phyloP scores from a whole-genome alignment of 2,329 filamentous ascomycete genomes.

The Coccinonectria pachysandricola region DNA sequence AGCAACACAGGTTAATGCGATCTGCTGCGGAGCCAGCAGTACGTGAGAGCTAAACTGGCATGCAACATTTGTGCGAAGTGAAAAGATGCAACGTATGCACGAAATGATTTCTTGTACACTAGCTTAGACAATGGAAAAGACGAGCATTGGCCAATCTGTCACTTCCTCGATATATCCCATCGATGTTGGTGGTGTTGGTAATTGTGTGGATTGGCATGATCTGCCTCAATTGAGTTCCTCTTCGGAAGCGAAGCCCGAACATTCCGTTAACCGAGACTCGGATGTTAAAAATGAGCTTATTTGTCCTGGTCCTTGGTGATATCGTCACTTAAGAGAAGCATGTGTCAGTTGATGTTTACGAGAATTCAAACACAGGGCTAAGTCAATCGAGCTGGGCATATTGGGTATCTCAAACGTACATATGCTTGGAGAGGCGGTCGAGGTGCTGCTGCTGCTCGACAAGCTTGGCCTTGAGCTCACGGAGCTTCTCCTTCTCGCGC shows the following conservation, averaged over 20 bases:
- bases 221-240: slow-evolving; percentile 10
- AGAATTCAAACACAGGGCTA: too few relatives aligned
- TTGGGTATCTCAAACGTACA: too few relatives aligned
- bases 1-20: too few relatives aligned
- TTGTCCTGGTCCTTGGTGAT: slow-evolving; percentile 62
- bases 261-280: slow-evolving; percentile 8
- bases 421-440: slow-evolving; percentile 74
- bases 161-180: slow-evolving; percentile 5
- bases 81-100: slow-evolving; percentile 18
- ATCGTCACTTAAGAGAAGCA: slow-evolving; percentile 49
- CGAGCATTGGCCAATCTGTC: slow-evolving; percentile 12
- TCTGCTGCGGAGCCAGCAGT: slow-evolving; percentile 3
- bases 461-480: slow-evolving; percentile 63
- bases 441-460: slow-evolving; percentile 72
- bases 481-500: slow-evolving; percentile 86
- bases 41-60: slow-evolving; percentile 6
- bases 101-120: slow-evolving; percentile 32
- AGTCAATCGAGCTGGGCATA: too few relatives aligned
- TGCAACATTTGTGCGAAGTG: too few relatives aligned
- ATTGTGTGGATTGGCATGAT: slow-evolving; percentile 7
- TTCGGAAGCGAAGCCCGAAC: slow-evolving; percentile 11
- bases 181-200: too few relatives aligned
- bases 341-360: too few relatives aligned
- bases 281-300: slow-evolving; percentile 26
- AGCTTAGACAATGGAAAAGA: slow-evolving; percentile 22